phyloP scores from a whole-genome alignment of 192 early-diverging fungal species.

The Dimargaris verticillata region DNA sequence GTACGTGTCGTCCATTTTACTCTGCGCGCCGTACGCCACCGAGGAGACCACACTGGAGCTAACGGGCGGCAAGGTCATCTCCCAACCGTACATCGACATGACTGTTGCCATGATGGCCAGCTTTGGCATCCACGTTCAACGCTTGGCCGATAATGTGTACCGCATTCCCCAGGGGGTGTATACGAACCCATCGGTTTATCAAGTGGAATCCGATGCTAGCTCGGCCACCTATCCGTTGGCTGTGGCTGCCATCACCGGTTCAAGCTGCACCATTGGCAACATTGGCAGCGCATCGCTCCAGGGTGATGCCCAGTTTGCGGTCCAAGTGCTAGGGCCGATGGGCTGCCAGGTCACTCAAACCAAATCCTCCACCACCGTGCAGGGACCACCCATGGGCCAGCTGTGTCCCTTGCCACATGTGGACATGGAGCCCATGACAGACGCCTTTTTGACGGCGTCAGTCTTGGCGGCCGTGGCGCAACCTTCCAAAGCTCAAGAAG shows the following conservation, averaged over 20 bases:
- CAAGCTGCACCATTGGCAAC: constrained; percentile 70
- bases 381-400: constrained; percentile 56
- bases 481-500: constrained; percentile 18
- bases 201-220: constrained; percentile 89
- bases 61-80: constrained; percentile 84
- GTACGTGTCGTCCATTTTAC: constrained; percentile 92
- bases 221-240: constrained; percentile 96
- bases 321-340: constrained; percentile 80
- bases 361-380: constrained; percentile 71
- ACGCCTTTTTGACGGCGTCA: constrained; percentile 91
- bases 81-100: constrained; percentile 98
- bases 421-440: constrained; percentile 99
- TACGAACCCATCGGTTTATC: constrained; percentile 64
- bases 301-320: constrained; percentile 81
- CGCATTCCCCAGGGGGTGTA: constrained; percentile 64
- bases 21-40: constrained; percentile 87
- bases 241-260: constrained; percentile 88
- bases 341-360: constrained; percentile 86
- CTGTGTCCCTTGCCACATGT: constrained; percentile 57
- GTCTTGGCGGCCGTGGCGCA: constrained; percentile 79
- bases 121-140: constrained; percentile 71
- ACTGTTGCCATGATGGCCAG: constrained; percentile 95
- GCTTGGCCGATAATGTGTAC: constrained; percentile 63
- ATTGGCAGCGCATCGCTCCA: constrained; percentile 87
- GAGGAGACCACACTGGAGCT: constrained; percentile 63